Evolutionary conservation across 805 yeast species (phyloP), one percentile per base, ranked within the genome.

Genomic region (Priceomyces castillae): DNA sequence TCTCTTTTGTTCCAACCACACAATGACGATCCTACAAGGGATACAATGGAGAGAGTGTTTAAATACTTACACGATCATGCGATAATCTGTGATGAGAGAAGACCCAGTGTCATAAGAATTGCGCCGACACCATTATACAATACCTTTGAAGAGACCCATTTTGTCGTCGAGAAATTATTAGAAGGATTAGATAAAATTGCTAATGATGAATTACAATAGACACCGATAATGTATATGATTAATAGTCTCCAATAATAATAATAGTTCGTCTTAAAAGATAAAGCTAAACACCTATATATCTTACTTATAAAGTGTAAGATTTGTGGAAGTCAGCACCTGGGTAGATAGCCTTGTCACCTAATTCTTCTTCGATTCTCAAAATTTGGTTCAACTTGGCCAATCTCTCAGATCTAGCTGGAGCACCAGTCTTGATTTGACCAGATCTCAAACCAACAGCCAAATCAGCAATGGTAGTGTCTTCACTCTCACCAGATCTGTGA

Each of bases 401-500:
- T 85, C 99, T 92, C 82, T 92, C 99, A 59, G 97, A 88, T 81
- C 99, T 90, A 61, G 97, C 96, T 69, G 98, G 98, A 70, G 99
- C 98, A 84, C 99, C 99, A 60, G 97, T 88, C 90, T 92, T 92
- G 77, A 92, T 87, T 82, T 92, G 98, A 72, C 97, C 99, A 57
- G 95, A 64, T 84, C 97, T 89, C 73, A 92, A 82, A 81, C 98
- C 98, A 63, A 94, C 99, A 64, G 89, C 79, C 70, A 92, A 82
- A 76, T 92, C 98, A 67, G 99, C 98, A 73, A 92, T 92, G 80
- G 88, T 84, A 65, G 95, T 85, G 77, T 94, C 99, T 80, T 94
- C 99, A 58, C 97, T 90, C 82, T 92, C 99, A 79, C 99, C 99
- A 62, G 97, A 90, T 84, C 99, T 90, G 89, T 92, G 99, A 65